These are phyloP conservation scores for Magnolia changhungtana DNA, from an alignment of 164 flowering plant genomes.

Conservation along the genomic window DNA sequence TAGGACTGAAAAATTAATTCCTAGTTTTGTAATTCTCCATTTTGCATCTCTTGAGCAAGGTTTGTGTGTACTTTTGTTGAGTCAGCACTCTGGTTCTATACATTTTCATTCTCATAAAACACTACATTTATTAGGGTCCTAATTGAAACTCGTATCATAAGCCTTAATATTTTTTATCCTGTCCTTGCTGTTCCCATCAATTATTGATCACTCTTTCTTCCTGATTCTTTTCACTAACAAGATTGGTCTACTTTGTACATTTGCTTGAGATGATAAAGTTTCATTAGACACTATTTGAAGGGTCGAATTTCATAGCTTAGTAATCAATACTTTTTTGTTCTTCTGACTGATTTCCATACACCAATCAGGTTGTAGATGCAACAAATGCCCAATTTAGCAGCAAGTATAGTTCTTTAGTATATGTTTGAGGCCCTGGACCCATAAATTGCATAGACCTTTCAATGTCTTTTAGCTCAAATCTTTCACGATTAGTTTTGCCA, in stretches of 20 bases:
- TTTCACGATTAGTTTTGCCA: neutral
- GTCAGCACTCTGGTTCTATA: neutral
- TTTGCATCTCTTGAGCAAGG: neutral
- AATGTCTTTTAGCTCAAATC: neutral
- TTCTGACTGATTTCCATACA: neutral
- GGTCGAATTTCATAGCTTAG: too few species aligned
- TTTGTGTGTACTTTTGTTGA: too few species aligned
- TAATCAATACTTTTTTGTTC: neutral
- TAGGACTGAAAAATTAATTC: neutral
- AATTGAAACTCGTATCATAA: neutral
- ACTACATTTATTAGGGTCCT: neutral
- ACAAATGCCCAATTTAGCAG: neutral
- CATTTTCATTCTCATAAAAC: neutral
- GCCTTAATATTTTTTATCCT: too few species aligned
- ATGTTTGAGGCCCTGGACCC: neutral
- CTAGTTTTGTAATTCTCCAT: neutral
- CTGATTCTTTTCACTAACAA: too few species aligned
- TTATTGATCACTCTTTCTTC: too few species aligned
- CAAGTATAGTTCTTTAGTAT: neutral
- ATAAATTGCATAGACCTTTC: neutral
- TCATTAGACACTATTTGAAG: too few species aligned
- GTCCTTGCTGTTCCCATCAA: too few species aligned
- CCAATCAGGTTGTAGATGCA: neutral
- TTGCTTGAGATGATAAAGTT: too few species aligned
- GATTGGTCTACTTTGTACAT: too few species aligned